A percentile compares a stretch with the other conserved stretches of the same genome.
phyloP scores from a whole-genome alignment of 768 basidiomycete species.

The Leucocoprinus sp. region DNA sequence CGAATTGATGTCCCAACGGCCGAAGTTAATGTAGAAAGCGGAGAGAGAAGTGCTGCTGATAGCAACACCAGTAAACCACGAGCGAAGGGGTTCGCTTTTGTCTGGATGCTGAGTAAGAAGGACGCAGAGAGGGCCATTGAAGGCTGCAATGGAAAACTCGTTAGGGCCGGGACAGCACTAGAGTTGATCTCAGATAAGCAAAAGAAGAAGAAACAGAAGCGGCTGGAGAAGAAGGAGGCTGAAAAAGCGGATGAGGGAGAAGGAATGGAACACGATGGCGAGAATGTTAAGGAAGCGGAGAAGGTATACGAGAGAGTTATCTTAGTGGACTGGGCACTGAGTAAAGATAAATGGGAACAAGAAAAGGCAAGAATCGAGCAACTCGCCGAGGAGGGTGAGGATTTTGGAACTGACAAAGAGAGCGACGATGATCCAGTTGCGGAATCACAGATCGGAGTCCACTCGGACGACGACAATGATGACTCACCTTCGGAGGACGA shows the following conservation, averaged over 20 bases:
- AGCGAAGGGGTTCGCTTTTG: constrained; percentile 84
- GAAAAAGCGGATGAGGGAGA: constrained; percentile 15
- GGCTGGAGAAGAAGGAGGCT: constrained; percentile 50
- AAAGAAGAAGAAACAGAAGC: constrained; percentile 54
- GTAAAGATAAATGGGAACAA: constrained; percentile 88
- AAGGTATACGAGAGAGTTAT: constrained; percentile 52
- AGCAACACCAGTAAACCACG: constrained; percentile 24
- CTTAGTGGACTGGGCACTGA: constrained; percentile 94
- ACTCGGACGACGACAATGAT: constrained; percentile 28
- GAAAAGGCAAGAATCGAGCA: constrained; percentile 52
- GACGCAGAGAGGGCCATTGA: constrained; percentile 81
- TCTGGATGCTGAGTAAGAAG: constrained; percentile 84
- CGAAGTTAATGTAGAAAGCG: constrained; percentile 23
- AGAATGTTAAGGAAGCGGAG: constrained; percentile 24
- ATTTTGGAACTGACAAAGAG: constrained; percentile 26
- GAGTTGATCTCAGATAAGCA: constrained; percentile 52
- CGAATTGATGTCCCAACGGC: constrained; percentile 71
- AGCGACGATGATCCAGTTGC: constrained; percentile 19
- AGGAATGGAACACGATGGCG: constrained; percentile 23
- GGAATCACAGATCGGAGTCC: constrained; percentile 38
- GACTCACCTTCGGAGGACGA: constrained; percentile 27
- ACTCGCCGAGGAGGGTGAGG: constrained; percentile 26
- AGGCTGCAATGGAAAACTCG: constrained; percentile 66
- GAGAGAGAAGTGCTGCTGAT: constrained; percentile 18
- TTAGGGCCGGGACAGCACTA: constrained; percentile 57